phyloP scores from a whole-genome alignment of 208 protist species.

The Phytomonas sp. region DNA sequence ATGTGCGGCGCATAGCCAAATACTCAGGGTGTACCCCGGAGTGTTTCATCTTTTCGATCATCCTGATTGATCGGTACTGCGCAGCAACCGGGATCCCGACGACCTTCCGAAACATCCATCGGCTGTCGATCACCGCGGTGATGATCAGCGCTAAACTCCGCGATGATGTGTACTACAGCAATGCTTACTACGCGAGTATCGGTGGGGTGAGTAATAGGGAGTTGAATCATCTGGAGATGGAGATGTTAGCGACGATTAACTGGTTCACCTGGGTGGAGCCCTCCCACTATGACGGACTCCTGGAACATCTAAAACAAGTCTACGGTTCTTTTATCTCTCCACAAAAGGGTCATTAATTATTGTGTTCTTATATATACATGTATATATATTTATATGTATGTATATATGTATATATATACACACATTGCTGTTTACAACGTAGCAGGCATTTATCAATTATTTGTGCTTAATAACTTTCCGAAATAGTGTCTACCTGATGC shows the following conservation, averaged over 20 bases:
- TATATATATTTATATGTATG: constrained; percentile 3
- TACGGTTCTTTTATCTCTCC: constrained; percentile 14
- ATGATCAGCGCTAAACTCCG: constrained; percentile 85
- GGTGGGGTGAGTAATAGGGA: constrained; percentile 77
- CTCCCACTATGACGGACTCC: constrained; percentile 43
- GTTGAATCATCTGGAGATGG: constrained; percentile 81
- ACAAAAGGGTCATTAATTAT: no score
- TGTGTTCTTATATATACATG: not conserved
- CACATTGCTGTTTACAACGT: not conserved
- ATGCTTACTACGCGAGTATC: constrained; percentile 86
- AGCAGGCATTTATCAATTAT: not conserved
- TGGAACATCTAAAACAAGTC: constrained; percentile 22
- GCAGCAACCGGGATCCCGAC: constrained; percentile 39
- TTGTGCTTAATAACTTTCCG: not conserved
- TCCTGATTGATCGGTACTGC: constrained; percentile 88
- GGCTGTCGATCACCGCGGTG: constrained; percentile 80
- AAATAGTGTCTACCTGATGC: not conserved
- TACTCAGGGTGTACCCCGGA: constrained; percentile 84
- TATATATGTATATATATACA: not conserved
- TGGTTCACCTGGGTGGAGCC: constrained; percentile 82
- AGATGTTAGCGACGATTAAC: constrained; percentile 70
- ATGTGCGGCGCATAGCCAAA: constrained; percentile 86
- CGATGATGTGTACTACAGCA: constrained; percentile 89
- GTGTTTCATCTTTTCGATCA: constrained; percentile 87
- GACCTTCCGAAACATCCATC: constrained; percentile 64